Evolutionary conservation across 257 asterid genomes (phyloP), one percentile per base, ranked within the genome.

Genomic region (Scutellaria barbata): DNA sequence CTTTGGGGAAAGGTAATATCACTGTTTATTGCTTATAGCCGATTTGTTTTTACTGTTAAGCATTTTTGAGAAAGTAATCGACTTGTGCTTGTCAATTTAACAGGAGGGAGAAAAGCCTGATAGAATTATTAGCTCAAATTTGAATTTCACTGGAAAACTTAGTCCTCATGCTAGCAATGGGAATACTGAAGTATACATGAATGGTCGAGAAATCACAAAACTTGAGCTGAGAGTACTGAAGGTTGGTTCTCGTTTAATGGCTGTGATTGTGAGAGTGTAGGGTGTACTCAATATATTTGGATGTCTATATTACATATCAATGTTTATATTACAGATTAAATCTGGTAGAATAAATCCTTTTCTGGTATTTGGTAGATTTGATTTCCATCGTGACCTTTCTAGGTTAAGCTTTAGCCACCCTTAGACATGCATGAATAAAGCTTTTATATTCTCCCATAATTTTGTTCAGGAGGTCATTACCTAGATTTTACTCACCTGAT

Each of bases 71-170:
- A 46, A 70, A 41, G 52, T 66, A 52, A 74, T 69, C 39, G 53
- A 71, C 78, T 81, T 70, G 35, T 69, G 42, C 22, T 35, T 76
- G 68, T 61, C 52, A 10, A 75, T 77, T 72, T 68, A 45, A 70
- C 89, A 94, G 98, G 98, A 94, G 72, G 98, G 98, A 52, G 96
- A 87, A 81, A 94, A 94, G 68, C 98, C 98, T 6, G 96, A 91
- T 72, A 87, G 88, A 76, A 39, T 83, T 80, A 83, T 94, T 25
- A 87, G 95, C 76, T 91, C 98, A 47, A 90, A 94, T 76, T 81
- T 94, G 67, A 88, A 81, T 83, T 91, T 94, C 74, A 83, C 92
- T 0, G 98, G 97, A 71, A 91, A 94, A 74, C 96, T 94, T 12
- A 89, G 86, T 76, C 89, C 91, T 63, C 80, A 76, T 41, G 98